Conservation (phyloP, 805 yeast genomes). For the Isabelozyma heimii region DNA sequence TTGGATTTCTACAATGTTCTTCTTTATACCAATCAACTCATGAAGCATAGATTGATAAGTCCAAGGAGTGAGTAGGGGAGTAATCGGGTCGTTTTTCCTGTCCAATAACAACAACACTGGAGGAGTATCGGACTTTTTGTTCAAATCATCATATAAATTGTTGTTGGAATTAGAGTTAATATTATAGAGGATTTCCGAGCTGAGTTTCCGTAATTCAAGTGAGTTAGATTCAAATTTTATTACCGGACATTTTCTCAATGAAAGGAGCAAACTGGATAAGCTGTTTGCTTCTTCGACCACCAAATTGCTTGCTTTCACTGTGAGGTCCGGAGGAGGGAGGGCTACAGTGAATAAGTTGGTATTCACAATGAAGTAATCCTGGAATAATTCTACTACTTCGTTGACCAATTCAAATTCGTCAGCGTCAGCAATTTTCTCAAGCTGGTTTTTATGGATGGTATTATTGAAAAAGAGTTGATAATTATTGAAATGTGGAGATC, state of each 20-base stretch:
- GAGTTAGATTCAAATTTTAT: conserved; percentile 77
- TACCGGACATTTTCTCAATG: conserved; percentile 74
- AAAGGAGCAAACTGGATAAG: conserved; percentile 58
- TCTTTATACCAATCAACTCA: conserved; percentile 78
- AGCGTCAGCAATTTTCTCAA: conserved; percentile 86
- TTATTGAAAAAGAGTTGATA: conserved; percentile 82
- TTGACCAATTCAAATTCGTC: conserved; percentile 82
- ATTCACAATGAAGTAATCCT: conserved; percentile 77
- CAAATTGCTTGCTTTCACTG: conserved; percentile 26
- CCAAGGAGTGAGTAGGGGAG: conserved; percentile 94
- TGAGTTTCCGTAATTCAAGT: conserved; percentile 59
- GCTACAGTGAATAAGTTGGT: conserved; percentile 52
- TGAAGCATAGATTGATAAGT: conserved; percentile 98
- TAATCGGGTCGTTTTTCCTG: conserved; percentile 85
- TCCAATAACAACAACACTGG: conserved; percentile 78
- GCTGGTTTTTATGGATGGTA: conserved; percentile 65
- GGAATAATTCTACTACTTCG: conserved; percentile 78
- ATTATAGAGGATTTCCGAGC: conserved; percentile 60
- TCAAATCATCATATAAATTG: conserved; percentile 62
- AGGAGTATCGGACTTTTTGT: conserved; percentile 59
- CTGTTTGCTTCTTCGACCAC: conserved; percentile 33
- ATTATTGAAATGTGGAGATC: conserved; percentile 72
- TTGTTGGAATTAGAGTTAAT: conserved; percentile 53
- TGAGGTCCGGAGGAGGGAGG: conserved; percentile 25
- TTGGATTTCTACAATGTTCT: conserved; percentile 72